phyloP scores from a whole-genome alignment of 768 basidiomycete species.

The Rubroboletus pulcherrimus region DNA sequence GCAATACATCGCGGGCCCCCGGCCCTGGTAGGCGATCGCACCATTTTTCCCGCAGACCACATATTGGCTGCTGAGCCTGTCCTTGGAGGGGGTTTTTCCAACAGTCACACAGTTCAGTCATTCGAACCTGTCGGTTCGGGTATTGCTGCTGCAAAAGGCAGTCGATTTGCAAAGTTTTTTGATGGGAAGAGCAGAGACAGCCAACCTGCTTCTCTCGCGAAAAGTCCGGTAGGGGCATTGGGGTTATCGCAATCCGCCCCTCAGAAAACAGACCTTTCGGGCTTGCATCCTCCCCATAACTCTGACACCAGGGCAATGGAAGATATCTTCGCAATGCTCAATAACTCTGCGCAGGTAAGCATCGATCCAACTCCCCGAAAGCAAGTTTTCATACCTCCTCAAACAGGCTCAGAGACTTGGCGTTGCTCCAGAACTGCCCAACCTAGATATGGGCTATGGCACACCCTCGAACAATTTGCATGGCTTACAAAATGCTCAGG shows the following conservation, averaged over 20 bases:
- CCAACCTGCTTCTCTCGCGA: slow-evolving; percentile 30
- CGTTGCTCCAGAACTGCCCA: slow-evolving; percentile 21
- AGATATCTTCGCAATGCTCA: slow-evolving; percentile 79
- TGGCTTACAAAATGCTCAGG: slow-evolving; percentile 39
- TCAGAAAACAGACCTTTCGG: slow-evolving; percentile 43
- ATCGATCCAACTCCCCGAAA: neutral
- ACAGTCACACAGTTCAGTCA: slow-evolving; percentile 11
- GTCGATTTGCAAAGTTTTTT: slow-evolving; percentile 85
- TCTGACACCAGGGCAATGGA: slow-evolving; percentile 65
- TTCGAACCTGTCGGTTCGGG: slow-evolving; percentile 38
- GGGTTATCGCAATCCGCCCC: slow-evolving; percentile 44
- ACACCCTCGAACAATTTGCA: slow-evolving; percentile 32
- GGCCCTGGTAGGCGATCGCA: slow-evolving; percentile 19
- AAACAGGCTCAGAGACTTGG: slow-evolving; percentile 28
- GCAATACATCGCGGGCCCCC: slow-evolving; percentile 17
- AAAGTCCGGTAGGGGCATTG: slow-evolving; percentile 38
- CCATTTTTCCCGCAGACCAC: slow-evolving; percentile 23
- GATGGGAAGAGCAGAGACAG: slow-evolving; percentile 62
- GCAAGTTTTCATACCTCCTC: slow-evolving; percentile 7
- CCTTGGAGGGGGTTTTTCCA: slow-evolving; percentile 16
- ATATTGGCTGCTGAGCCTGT: slow-evolving; percentile 11
- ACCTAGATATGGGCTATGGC: slow-evolving; percentile 25
- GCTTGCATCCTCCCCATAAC: slow-evolving; percentile 36
- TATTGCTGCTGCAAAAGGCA: slow-evolving; percentile 61
- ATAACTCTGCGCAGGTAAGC: slow-evolving; percentile 69